phyloP scores from a whole-genome alignment of 768 basidiomycete genomes.

The Leccinum rimulosum region DNA sequence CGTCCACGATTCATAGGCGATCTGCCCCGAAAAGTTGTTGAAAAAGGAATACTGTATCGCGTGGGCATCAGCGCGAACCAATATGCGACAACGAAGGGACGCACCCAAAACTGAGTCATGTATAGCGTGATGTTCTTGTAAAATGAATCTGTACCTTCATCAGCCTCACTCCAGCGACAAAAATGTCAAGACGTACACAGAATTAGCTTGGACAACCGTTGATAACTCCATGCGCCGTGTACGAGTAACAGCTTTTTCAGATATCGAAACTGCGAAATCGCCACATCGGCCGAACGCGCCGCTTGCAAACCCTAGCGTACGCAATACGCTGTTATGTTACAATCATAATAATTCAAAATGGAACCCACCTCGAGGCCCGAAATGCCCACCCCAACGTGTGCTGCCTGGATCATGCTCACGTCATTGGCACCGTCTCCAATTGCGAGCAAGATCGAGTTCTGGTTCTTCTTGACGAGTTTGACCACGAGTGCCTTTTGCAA shows the following conservation, averaged over 20 bases:
- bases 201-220: constrained; percentile 90
- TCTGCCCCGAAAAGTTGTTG: constrained; percentile 99
- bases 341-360: background rate
- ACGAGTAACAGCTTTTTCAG: constrained; percentile 94
- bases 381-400: constrained; percentile 96
- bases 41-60: constrained; percentile 87
- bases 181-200: constrained; percentile 61
- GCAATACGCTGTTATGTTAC: background rate
- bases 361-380: constrained; percentile 86
- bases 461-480: constrained; percentile 98
- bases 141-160: constrained; percentile 71
- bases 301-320: constrained; percentile 85
- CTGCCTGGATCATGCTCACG: constrained; percentile 99
- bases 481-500: constrained; percentile 97
- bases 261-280: constrained; percentile 96
- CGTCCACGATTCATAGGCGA: constrained; percentile 98
- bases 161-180: constrained; percentile 6
- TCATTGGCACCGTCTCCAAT: constrained; percentile 99
- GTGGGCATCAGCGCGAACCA: background rate
- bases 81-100: constrained; percentile 11
- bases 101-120: constrained; percentile 98
- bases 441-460: constrained; percentile 88
- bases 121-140: constrained; percentile 99
- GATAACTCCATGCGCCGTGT: constrained; percentile 99
- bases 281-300: constrained; percentile 94